phyloP scores from a whole-genome alignment of 176 grass and related monocot species.

The Hyparrhenia diplandra region DNA sequence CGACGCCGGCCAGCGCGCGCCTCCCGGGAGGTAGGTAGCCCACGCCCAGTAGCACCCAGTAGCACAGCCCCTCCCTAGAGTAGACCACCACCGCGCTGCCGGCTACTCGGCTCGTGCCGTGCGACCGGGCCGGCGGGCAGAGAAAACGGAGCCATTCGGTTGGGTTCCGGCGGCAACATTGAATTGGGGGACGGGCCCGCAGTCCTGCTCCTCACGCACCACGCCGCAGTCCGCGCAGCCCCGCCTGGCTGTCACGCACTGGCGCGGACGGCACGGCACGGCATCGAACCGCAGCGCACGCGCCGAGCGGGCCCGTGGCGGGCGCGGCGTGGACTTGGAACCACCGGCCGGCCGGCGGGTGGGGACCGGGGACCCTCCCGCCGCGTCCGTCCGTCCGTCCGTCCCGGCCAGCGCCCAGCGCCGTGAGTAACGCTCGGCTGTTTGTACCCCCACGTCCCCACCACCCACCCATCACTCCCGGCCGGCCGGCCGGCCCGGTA shows the following conservation, averaged over 20 bases:
- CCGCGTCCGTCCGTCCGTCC: background rate
- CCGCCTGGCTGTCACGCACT: conserved; percentile 16
- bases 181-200: background rate
- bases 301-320: background rate
- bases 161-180: background rate
- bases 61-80: background rate
- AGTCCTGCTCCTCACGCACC: background rate
- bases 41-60: background rate
- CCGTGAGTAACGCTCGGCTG: conserved; percentile 6
- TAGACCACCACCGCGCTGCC: background rate
- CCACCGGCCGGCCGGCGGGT: conserved; percentile 15
- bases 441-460: conserved; percentile 2
- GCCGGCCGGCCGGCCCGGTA: background rate
- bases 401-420: background rate
- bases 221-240: background rate
- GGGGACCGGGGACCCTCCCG: background rate
- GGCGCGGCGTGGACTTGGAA: conserved; percentile 29
- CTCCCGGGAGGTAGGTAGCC: too few relatives aligned
- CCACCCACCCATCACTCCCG: conserved; percentile 13
- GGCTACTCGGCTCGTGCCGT: background rate
- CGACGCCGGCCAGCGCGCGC: background rate
- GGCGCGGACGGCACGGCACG: conserved; percentile 9
- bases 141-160: background rate
- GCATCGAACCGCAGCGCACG: background rate
- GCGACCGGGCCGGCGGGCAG: conserved; percentile 11